Evolutionary conservation across 768 basidiomycete species (phyloP).

Genomic region (Boletus rufocinnamomeus): DNA sequence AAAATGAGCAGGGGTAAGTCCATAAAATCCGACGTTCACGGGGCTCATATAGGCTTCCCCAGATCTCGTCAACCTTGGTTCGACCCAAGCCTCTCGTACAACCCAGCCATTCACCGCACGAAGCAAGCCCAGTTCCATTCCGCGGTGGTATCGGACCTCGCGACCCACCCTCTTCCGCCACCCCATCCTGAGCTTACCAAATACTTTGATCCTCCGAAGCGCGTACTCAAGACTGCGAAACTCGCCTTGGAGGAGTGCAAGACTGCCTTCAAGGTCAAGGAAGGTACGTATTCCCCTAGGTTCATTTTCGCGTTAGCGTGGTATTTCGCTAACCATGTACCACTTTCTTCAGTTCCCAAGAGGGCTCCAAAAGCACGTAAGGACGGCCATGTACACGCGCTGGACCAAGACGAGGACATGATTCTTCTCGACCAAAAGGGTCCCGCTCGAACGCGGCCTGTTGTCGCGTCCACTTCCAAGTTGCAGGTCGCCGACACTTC

Average conservation of each 20-base stretch:
- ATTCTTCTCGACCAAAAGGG: conserved; percentile 52
- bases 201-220: conserved; percentile 79
- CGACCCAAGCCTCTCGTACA: conserved; percentile 73
- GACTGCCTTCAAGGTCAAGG: conserved; percentile 70
- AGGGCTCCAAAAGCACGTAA: conserved; percentile 55
- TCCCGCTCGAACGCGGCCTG: conserved; percentile 21
- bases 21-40: too few species aligned
- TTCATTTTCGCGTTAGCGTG: neutral
- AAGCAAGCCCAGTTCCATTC: conserved; percentile 94
- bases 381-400: conserved; percentile 61
- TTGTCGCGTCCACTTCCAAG: conserved; percentile 8
- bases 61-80: conserved; percentile 75
- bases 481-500: conserved; percentile 10
- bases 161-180: conserved; percentile 73
- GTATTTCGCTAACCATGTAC: neutral
- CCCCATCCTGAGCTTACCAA: conserved; percentile 84
- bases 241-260: conserved; percentile 62
- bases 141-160: conserved; percentile 76
- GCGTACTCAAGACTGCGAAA: conserved; percentile 61
- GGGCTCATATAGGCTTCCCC: too few species aligned
- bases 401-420: conserved; percentile 60
- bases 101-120: conserved; percentile 86
- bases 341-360: conserved; percentile 56
- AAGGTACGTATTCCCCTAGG: conserved; percentile 48
- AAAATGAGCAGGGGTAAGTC: too few species aligned